These are phyloP conservation scores for Spizellomyces sp. DNA, from an alignment of 192 early-diverging fungal genomes.

Conservation along the genomic window DNA sequence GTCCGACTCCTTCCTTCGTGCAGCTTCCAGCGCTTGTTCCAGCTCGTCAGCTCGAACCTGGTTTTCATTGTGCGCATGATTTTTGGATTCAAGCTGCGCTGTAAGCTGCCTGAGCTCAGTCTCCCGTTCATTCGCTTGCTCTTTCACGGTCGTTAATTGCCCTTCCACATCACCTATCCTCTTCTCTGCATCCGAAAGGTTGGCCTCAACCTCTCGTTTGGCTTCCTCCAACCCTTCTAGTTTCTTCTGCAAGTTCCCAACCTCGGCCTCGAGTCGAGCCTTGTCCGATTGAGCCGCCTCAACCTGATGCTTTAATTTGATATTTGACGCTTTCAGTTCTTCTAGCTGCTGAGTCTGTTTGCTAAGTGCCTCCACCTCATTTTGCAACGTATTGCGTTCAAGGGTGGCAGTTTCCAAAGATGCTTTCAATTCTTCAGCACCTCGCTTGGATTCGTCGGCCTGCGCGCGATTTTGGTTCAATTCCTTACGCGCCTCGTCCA, in stretches of 20 bases:
- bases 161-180: slow-evolving; percentile 12
- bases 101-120: too few relatives aligned
- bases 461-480: too few relatives aligned
- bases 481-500: too few relatives aligned
- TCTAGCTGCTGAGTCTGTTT: slow-evolving; percentile 8
- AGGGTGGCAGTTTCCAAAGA: too few relatives aligned
- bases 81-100: too few relatives aligned
- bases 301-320: not conserved
- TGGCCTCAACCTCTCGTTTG: not conserved
- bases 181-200: not conserved
- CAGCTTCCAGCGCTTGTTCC: too few relatives aligned
- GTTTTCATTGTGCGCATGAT: too few relatives aligned
- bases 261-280: not conserved
- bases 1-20: too few relatives aligned
- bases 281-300: too few relatives aligned
- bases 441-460: not conserved
- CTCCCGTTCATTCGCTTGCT: not conserved
- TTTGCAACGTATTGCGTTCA: not conserved
- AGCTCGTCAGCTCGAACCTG: too few relatives aligned
- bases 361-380: slow-evolving; percentile 11
- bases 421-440: not conserved
- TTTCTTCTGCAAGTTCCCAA: slow-evolving; percentile 14
- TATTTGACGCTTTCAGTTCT: not conserved
- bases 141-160: not conserved
- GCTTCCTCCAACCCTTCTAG: slow-evolving; percentile 2